Percentiles rank a stretch among this genome's conserved stretches.
phyloP scores from a whole-genome alignment of 2,329 filamentous ascomycete species.

The Ascochyta clinopodiicola region DNA sequence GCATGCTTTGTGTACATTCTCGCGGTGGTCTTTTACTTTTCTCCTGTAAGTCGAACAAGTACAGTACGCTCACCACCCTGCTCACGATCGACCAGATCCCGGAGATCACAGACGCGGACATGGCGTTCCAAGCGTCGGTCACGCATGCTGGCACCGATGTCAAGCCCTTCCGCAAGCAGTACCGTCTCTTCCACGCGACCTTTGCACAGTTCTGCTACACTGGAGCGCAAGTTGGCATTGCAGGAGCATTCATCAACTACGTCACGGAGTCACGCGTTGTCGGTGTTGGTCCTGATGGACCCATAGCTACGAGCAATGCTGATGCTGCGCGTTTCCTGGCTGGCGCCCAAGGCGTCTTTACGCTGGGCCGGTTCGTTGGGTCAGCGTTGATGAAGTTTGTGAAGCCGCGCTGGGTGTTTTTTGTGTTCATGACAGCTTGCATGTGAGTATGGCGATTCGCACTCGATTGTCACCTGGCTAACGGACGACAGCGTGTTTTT shows the following conservation, averaged over 20 bases:
- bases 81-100: slow-evolving; percentile 6
- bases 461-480: slow-evolving; percentile 74
- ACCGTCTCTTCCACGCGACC: slow-evolving; percentile 76
- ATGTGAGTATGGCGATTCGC: slow-evolving; percentile 64
- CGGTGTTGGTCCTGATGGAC: slow-evolving; percentile 3
- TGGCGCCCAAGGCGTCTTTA: slow-evolving; percentile 75
- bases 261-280: slow-evolving; percentile 55
- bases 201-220: slow-evolving; percentile 83
- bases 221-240: slow-evolving; percentile 69
- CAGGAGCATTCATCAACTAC: slow-evolving; percentile 54
- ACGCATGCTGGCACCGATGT: slow-evolving; percentile 48
- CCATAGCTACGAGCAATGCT: slow-evolving; percentile 49
- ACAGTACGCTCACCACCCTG: too few relatives aligned
- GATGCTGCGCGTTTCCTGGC: slow-evolving; percentile 73
- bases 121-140: slow-evolving; percentile 58
- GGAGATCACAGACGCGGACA: slow-evolving; percentile 53
- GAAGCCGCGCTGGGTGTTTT: slow-evolving; percentile 72
- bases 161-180: slow-evolving; percentile 65
- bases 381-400: slow-evolving; percentile 70
- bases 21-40: slow-evolving; percentile 65
- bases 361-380: slow-evolving; percentile 74
- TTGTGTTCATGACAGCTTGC: slow-evolving; percentile 69
- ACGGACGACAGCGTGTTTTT: slow-evolving; percentile 63
- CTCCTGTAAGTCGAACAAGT: slow-evolving; percentile 28
- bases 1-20: slow-evolving; percentile 65